A percentile compares a stretch with the other conserved stretches of the same genome.
Conservation (phyloP, 805 yeast species). For the Starmerella kuoi region DNA sequence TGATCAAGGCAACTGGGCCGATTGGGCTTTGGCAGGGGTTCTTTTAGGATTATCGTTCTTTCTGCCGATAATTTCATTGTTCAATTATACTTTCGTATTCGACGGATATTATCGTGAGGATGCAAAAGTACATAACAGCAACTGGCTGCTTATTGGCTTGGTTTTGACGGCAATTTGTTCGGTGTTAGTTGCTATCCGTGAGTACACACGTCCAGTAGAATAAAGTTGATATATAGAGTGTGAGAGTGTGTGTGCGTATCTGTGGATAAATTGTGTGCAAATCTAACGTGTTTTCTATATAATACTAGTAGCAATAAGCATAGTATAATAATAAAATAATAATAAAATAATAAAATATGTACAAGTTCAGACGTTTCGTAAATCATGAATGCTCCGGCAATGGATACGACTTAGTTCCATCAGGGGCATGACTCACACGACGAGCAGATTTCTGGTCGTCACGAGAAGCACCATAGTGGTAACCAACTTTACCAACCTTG, state of each 20-base stretch:
- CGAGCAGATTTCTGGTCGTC: constrained; percentile 85
- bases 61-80: constrained; percentile 19
- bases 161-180: constrained; percentile 16
- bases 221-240: no score
- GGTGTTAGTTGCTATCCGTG: constrained; percentile 14
- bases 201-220: no score
- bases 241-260: no score
- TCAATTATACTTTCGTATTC: constrained; percentile 21
- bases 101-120: constrained; percentile 17
- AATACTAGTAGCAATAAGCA: no score
- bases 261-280: no score
- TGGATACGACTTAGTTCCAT: constrained; percentile 21
- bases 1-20: constrained; percentile 3
- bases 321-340: no score
- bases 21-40: constrained; percentile 19
- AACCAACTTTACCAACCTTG: constrained; percentile 74
- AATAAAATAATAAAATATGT: no score
- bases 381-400: constrained; percentile 21
- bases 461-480: constrained; percentile 78
- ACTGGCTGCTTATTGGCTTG: constrained; percentile 11
- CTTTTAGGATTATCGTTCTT: constrained; percentile 18
- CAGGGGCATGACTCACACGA: constrained; percentile 25
- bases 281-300: no score
- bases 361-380: neutral
- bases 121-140: constrained; percentile 18